Percentiles rank a stretch among this genome's conserved stretches.
Evolutionary conservation across 2,329 filamentous ascomycete species (phyloP).

Genomic region (Penicillium decumbens): DNA sequence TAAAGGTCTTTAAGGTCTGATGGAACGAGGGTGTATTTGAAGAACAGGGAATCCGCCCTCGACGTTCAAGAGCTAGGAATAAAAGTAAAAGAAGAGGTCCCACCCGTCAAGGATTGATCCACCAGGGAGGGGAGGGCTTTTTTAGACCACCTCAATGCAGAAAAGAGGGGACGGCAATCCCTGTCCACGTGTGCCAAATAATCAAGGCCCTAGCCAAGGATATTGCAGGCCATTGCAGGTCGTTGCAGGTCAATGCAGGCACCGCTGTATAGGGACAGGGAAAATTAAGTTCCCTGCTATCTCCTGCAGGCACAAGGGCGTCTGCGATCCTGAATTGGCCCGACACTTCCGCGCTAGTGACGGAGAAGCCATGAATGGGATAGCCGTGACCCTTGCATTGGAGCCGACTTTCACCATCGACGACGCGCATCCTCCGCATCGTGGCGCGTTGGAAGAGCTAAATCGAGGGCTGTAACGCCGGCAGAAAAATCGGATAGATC

Average conservation of each 20-base stretch:
- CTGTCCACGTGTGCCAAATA: conserved; percentile 22
- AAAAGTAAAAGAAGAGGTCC: conserved; percentile 12
- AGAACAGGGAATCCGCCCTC: conserved; percentile 20
- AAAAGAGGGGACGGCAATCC: conserved; percentile 11
- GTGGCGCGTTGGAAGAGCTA: conserved; percentile 10
- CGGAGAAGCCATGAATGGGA: conserved; percentile 7
- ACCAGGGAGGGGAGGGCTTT: conserved; percentile 12
- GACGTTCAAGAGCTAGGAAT: conserved; percentile 17
- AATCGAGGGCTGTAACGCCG: conserved; percentile 5
- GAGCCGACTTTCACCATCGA: conserved; percentile 11
- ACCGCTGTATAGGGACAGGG: neutral
- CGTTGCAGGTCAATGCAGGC: neutral
- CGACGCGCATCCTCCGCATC: conserved; percentile 12
- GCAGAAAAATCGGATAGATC: conserved; percentile 28
- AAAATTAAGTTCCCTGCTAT: neutral
- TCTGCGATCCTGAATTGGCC: neutral
- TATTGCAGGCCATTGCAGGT: neutral
- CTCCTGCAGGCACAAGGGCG: conserved; percentile 2
- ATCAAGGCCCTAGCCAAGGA: neutral
- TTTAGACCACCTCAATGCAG: conserved; percentile 6
- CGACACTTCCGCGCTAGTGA: neutral
- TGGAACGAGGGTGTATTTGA: conserved; percentile 15
- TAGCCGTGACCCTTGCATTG: conserved; percentile 8
- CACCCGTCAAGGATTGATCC: conserved; percentile 16
- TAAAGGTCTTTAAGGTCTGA: conserved; percentile 13